Evolutionary conservation across 257 asterid species (phyloP), one percentile per base, ranked within the genome.

Genomic region (Gentiana straminea): DNA sequence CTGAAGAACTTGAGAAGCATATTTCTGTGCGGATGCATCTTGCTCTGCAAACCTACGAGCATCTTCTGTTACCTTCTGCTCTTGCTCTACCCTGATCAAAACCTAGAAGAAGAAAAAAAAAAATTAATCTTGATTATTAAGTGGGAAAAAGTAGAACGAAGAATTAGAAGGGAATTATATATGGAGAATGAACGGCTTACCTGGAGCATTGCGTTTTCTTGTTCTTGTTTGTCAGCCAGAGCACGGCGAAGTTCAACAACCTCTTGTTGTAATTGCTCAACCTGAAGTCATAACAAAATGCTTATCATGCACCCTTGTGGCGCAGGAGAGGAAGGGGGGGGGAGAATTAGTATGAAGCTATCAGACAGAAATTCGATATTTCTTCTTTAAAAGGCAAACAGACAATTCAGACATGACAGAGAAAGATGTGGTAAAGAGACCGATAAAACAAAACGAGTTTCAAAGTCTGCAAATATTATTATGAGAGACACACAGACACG

Each of bases 151-250:
- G 46, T 41, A 41, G 5, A 1, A 41, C 46, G 8, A 41, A 41
- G 8, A 39, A 7, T 7, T 7, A 39, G 8, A 41, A 41, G 46
- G 46, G 45, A 35, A 35, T 55, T 36, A 41, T 44, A 5, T 41
- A 41, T 5, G 5, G 46, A 5, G 9, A 3, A 41, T 5, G 46
- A 41, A 41, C 46, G 2, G 5, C 2, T 58, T 75, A 87, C 98
- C 87, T 87, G 93, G 72, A 92, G 89, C 97, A 92, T 92, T 68
- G 94, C 98, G 61, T 69, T 81, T 73, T 92, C 98, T 74, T 92
- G 98, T 72, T 92, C 98, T 77, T 88, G 97, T 80, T 92, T 92
- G 63, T 79, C 95, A 53, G 79, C 82, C 61, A 87, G 87, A 64
- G 79, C 90, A 75, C 74, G 95, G 45, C 68, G 72, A 62, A 87